Base-by-base conservation (phyloP, 805 yeast species). In the Yarrowia sp. region DNA sequence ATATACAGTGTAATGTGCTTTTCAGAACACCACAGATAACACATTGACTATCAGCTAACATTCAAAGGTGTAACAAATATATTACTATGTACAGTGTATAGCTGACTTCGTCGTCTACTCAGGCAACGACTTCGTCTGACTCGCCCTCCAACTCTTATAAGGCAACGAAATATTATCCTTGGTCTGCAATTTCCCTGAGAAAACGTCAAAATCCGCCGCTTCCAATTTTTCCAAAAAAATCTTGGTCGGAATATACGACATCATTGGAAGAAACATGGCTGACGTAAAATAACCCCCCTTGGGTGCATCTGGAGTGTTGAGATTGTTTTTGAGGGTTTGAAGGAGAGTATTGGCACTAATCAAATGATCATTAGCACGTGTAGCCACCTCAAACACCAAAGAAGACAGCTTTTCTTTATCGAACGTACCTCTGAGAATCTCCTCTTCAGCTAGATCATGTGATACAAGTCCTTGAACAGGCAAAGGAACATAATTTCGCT, bases 301-400 rank as follows among this genome's bases (percentile, higher is more conserved):
- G 67, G 64, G 0, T 70, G 68, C 39, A 74, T 66, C 18, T 65
- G 68, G 4, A 60, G 77, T 69, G 0, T 69, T 68, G n/a, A 84
- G 78, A 15, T 77, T 79, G 3, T 66, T 67, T 64, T 75, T 77
- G 13, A 82, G 73, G 36, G 77, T 72, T 1, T 69, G 66, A 28
- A 87, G 73, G 68, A 88, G 84, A n/a, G 77, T 73, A 58, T 88
- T 78, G 1, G 95, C 91, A 0, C 92, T 78, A 4, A 90, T 73
- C 2, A 90, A 71, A 73, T 90, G 96, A 73, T 90, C 96, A 74
- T 90, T 90, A 2, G 96, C 95, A 0, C 81, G 76, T 5, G 87
- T 84, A 2, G 95, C 89, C 5, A 87, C 83, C 53, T 86, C 90
- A 71, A 82, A 90, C 1, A 88, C 79, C 8, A 86, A 84, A 70